Evolutionary conservation across 306 rosid genomes (phyloP).

Genomic region (Amphicarpaea edgeworthii): DNA sequence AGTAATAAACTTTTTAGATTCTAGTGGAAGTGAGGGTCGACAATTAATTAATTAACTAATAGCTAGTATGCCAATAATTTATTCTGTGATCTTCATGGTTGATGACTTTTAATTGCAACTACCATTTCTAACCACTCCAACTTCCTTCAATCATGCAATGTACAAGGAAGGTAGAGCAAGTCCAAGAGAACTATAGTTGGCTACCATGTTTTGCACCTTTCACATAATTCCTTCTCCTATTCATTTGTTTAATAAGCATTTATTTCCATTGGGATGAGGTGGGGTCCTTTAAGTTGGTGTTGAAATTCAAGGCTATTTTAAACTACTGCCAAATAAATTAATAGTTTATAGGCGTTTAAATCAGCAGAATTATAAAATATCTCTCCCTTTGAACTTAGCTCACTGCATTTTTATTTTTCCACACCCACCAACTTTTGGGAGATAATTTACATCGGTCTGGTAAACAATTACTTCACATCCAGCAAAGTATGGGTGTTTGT

Average conservation of each 20-base stretch:
- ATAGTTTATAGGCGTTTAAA: conserved; percentile 1
- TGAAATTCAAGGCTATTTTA: conserved; percentile 45
- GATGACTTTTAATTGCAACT: conserved; percentile 45
- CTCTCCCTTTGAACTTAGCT: background rate
- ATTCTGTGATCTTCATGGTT: conserved; percentile 40
- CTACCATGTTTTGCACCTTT: conserved; percentile 43
- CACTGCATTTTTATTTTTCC: conserved; percentile 36
- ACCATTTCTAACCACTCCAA: conserved; percentile 52
- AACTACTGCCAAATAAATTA: conserved; percentile 10
- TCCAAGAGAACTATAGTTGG: conserved; percentile 29
- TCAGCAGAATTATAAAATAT: conserved; percentile 9
- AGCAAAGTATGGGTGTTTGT: conserved; percentile 43
- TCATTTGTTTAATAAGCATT: conserved; percentile 35
- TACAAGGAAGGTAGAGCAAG: conserved; percentile 32
- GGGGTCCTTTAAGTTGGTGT: conserved; percentile 45
- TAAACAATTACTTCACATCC: conserved; percentile 2
- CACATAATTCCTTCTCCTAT: conserved; percentile 34
- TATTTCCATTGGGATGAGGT: conserved; percentile 41
- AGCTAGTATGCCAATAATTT: conserved; percentile 44
- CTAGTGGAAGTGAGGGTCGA: conserved; percentile 39
- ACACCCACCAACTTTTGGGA: conserved; percentile 1
- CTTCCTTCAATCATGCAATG: conserved; percentile 54
- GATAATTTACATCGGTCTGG: conserved; percentile 4
- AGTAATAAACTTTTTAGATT: conserved; percentile 44
- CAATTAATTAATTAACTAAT: conserved; percentile 40